Evolutionary conservation across 495 filamentous ascomycete species (phyloP).

Genomic region (Aspergillus nidulans): DNA sequence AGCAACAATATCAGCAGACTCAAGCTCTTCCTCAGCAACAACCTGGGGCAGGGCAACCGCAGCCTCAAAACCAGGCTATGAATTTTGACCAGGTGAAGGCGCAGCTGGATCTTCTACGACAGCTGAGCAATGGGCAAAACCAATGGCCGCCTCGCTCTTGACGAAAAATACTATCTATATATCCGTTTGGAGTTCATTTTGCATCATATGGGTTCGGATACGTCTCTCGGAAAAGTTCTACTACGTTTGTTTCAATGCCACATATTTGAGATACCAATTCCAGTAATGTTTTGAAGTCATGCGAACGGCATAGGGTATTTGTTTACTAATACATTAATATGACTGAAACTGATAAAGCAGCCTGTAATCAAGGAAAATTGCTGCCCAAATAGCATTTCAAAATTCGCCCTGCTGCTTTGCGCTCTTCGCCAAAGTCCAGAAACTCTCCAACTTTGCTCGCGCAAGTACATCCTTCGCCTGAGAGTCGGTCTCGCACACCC

Average conservation of each 20-base stretch:
- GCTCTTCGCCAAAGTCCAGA: slow-evolving; percentile 92
- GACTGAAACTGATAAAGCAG: background rate
- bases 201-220: slow-evolving; percentile 21
- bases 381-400: slow-evolving; percentile 6
- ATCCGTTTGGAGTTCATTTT: slow-evolving; percentile 16
- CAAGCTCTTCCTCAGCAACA: slow-evolving; percentile 36
- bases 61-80: slow-evolving; percentile 29
- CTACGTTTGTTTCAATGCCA: background rate
- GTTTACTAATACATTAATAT: background rate
- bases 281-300: background rate
- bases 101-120: slow-evolving; percentile 43
- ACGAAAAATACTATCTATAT: slow-evolving; percentile 11
- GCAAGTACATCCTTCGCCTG: slow-evolving; percentile 77
- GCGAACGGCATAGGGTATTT: background rate
- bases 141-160: slow-evolving; percentile 36
- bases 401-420: slow-evolving; percentile 41
- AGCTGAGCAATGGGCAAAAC: slow-evolving; percentile 31
- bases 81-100: slow-evolving; percentile 46
- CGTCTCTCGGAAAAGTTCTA: slow-evolving; percentile 8
- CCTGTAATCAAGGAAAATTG: background rate
- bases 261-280: slow-evolving; percentile 1
- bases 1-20: slow-evolving; percentile 38
- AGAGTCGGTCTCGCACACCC: slow-evolving; percentile 82
- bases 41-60: slow-evolving; percentile 39
- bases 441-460: slow-evolving; percentile 85